Conservation (phyloP, 2,329 filamentous ascomycete genomes). For the Venturia aucupariae region DNA sequence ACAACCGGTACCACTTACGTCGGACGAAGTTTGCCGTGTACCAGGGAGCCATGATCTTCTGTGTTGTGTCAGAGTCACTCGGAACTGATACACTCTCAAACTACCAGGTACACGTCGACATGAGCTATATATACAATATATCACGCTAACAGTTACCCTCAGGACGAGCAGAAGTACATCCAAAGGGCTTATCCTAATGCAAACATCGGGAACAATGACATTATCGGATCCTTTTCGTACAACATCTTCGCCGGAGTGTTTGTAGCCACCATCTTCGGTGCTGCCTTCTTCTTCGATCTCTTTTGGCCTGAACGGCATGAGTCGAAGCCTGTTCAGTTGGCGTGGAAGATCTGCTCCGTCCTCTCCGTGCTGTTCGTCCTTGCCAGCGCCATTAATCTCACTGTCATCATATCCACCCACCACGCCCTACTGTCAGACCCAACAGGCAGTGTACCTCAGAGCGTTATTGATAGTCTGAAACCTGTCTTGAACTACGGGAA, state of each 20-base stretch:
- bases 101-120: not conserved
- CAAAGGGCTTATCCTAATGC: slow-evolving; percentile 30
- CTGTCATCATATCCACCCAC: slow-evolving; percentile 40
- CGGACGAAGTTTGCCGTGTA: slow-evolving; percentile 52
- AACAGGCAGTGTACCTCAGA: slow-evolving; percentile 17
- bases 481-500: slow-evolving; percentile 37
- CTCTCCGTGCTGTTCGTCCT: slow-evolving; percentile 40
- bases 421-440: slow-evolving; percentile 33
- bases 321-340: slow-evolving; percentile 37
- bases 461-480: slow-evolving; percentile 27
- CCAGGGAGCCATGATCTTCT: slow-evolving; percentile 49
- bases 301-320: slow-evolving; percentile 51
- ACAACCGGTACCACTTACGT: slow-evolving; percentile 43
- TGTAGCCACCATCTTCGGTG: slow-evolving; percentile 49
- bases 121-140: no score
- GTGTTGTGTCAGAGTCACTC: slow-evolving; percentile 47
- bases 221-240: slow-evolving; percentile 46
- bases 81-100: slow-evolving; percentile 45
- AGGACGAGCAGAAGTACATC: slow-evolving; percentile 34
- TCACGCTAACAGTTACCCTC: no score
- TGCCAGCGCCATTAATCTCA: slow-evolving; percentile 40
- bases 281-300: slow-evolving; percentile 53
- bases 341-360: slow-evolving; percentile 46
- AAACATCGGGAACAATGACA: slow-evolving; percentile 45
- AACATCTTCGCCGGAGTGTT: slow-evolving; percentile 51